phyloP scores from a whole-genome alignment of 371 early-diverging fungal species.

The Thermomucor indicae-seudaticae region DNA sequence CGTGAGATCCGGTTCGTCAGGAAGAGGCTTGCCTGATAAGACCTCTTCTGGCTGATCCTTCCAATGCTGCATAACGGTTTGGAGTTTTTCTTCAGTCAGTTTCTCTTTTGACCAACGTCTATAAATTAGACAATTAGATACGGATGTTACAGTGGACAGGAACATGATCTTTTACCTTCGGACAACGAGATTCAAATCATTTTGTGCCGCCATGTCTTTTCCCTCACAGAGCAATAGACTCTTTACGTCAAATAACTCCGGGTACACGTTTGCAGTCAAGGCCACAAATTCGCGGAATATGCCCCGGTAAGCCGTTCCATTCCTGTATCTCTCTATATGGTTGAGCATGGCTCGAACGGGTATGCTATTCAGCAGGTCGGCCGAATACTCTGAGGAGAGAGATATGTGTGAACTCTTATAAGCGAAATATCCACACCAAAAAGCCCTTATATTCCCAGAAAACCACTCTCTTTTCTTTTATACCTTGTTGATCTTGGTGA shows the following conservation, averaged over 20 bases:
- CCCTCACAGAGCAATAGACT: conserved; percentile 40
- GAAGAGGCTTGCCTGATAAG: neutral
- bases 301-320: conserved; percentile 25
- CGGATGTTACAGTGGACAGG: no score
- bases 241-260: conserved; percentile 47
- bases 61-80: neutral
- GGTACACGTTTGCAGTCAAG: conserved; percentile 38
- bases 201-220: no score
- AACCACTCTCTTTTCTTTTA: neutral
- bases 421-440: neutral
- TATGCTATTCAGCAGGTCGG: conserved; percentile 24
- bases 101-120: neutral
- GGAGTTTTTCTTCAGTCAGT: neutral
- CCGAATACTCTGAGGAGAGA: conserved; percentile 25
- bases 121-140: no score
- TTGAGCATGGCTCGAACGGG: conserved; percentile 40
- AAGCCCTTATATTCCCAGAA: neutral
- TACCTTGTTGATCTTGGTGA: conserved; percentile 18
- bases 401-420: neutral
- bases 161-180: no score
- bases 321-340: conserved; percentile 27
- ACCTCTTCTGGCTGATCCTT: neutral
- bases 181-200: no score
- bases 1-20: no score
- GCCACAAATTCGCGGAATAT: conserved; percentile 43